Evolutionary conservation across 306 rosid species (phyloP).

Genomic region (Mimosa bimucronata): DNA sequence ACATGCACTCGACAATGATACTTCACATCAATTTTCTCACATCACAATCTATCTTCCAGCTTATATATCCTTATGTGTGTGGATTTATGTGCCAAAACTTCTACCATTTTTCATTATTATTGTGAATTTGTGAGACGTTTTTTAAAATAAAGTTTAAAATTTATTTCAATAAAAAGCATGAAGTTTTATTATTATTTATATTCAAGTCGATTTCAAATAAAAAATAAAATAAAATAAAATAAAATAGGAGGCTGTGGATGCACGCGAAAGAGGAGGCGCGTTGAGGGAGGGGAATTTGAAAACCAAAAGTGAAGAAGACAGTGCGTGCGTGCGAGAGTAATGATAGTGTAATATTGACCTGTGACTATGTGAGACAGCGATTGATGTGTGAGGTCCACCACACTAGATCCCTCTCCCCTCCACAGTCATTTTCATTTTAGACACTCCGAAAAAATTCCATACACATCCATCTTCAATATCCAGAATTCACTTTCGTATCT

Average conservation of each 20-base stretch:
- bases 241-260: neutral
- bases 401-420: slow-evolving; percentile 1
- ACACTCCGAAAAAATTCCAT: slow-evolving; percentile 36
- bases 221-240: too few relatives aligned
- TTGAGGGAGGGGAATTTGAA: neutral
- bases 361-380: neutral
- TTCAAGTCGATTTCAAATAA: too few relatives aligned
- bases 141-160: too few relatives aligned
- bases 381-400: neutral
- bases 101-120: too few relatives aligned
- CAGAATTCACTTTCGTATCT: neutral
- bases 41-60: neutral
- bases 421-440: slow-evolving; percentile 17
- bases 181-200: too few relatives aligned
- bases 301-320: neutral
- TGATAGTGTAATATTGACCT: slow-evolving; percentile 11
- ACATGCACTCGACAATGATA: neutral
- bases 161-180: neutral
- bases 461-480: neutral
- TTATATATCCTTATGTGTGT: neutral
- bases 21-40: slow-evolving; percentile 9
- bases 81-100: neutral
- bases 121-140: too few relatives aligned
- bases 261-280: neutral
- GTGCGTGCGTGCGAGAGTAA: neutral